Evolutionary conservation across 2,329 filamentous ascomycete genomes (phyloP).

Genomic region (Pseudogymnoascus sp.): DNA sequence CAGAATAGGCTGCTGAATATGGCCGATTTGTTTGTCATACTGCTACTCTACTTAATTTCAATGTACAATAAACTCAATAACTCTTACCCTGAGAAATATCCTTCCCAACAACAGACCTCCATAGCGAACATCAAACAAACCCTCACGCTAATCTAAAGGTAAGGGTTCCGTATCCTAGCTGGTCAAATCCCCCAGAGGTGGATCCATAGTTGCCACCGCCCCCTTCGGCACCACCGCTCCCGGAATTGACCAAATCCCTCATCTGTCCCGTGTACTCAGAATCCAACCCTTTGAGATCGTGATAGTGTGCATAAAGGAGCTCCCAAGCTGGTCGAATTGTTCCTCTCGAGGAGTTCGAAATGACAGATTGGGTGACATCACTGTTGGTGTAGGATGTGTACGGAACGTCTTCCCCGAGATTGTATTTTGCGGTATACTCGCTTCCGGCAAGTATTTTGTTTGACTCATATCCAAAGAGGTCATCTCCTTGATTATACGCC

Average conservation of each 20-base stretch:
- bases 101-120: not conserved
- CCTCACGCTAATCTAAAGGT: conserved; percentile 15
- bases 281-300: conserved; percentile 30
- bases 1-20: no score
- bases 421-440: conserved; percentile 36
- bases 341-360: conserved; percentile 27
- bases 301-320: conserved; percentile 34
- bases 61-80: not conserved
- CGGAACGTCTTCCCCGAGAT: conserved; percentile 34
- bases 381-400: conserved; percentile 33
- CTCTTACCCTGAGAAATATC: not conserved
- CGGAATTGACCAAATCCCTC: conserved; percentile 30
- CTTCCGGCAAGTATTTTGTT: conserved; percentile 31
- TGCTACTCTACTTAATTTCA: not conserved
- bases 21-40: no score
- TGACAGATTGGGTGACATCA: conserved; percentile 30
- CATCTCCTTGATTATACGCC: conserved; percentile 35
- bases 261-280: conserved; percentile 31
- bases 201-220: conserved; percentile 37
- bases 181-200: conserved; percentile 35
- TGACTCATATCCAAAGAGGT: conserved; percentile 30
- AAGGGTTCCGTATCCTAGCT: conserved; percentile 30
- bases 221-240: conserved; percentile 32
- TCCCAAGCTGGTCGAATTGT: conserved; percentile 33
- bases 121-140: not conserved